Evolutionary conservation across 805 yeast genomes (phyloP), one percentile per base, ranked within the genome.

Genomic region (Wickerhamiella slavikovae): DNA sequence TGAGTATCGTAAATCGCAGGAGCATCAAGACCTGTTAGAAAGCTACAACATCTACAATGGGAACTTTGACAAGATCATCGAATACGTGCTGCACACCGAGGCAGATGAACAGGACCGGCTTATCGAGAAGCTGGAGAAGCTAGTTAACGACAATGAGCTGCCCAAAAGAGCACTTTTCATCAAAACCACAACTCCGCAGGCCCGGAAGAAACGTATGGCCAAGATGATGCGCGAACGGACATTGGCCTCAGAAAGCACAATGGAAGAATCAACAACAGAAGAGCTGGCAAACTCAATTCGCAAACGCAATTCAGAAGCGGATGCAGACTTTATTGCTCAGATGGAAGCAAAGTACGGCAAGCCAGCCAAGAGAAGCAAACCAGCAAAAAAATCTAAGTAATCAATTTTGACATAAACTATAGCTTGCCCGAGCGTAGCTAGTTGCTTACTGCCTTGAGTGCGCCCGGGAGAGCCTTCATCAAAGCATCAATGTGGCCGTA

Each of bases 61-160:
- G 4, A 78, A 77, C 41, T 66, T 80, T 41, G 55, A 71, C 27
- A 56, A 58, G 29, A 53, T 80, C 4, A 75, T 80, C 44, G 92
- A 79, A 45, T 58, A 60, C 20, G 71, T 82, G 3, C 75, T 89
- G 7, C 93, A 82, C 49, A 59, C 76, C 30, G 82, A 74, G 36
- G 62, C 57, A 22, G 55, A 46, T 1, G 80, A 72, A 40, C 91
- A 77, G 41, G 51, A 49, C 19, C 59, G 93, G 22, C 58, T 76
- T 25, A 65, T 62, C 32, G 47, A 46, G 2, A 57, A 70, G 1
- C 63, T 79, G 17, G 53, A 59, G 19, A 54, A 54, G 10, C 53
- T 69, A 24, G 49, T 64, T 11, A 47, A 46, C 4, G 51, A 52
- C 1, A 52, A 55, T 2, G 52, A 51, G 4, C 48, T 63, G 19